Percentiles rank a stretch among this genome's conserved stretches.
Evolutionary conservation across 225 moss, liverwort and hornwort genomes (phyloP).

Genomic region (Neckera pumila): DNA sequence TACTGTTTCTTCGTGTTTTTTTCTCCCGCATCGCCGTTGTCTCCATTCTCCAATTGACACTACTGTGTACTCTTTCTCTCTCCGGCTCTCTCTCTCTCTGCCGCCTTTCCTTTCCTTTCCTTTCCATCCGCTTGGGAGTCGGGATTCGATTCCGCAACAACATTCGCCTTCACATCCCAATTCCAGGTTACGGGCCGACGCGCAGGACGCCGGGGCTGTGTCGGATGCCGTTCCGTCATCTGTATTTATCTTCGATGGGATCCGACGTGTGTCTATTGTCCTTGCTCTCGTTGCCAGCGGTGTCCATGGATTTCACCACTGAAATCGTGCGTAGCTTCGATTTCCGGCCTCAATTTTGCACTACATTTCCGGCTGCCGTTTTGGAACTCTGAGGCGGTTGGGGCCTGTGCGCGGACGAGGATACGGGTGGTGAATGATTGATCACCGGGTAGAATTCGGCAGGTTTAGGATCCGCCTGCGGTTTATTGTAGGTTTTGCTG

Average conservation of each 20-base stretch:
- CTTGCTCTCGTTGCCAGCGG: not conserved
- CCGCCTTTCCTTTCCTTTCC: not conserved
- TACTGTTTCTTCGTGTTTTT: not conserved
- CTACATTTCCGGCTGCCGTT: not conserved
- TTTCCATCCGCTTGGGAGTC: not conserved
- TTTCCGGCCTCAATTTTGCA: not conserved
- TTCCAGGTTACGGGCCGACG: not conserved
- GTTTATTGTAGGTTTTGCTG: not conserved
- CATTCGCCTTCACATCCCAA: not conserved
- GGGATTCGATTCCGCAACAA: not conserved
- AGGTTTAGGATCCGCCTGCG: not conserved
- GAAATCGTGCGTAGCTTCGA: not conserved
- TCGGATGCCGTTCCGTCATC: not conserved
- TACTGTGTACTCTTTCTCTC: not conserved
- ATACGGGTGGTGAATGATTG: not conserved
- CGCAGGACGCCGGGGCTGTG: not conserved
- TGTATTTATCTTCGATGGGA: conserved; percentile 8
- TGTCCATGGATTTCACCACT: not conserved
- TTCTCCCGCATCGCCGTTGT: not conserved
- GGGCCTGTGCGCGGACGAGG: not conserved
- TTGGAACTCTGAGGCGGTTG: not conserved
- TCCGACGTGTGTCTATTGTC: conserved; percentile 1
- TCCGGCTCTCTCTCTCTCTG: not conserved
- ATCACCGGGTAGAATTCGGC: not conserved
- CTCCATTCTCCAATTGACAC: not conserved